These are phyloP conservation scores for Phyllosticta capitalensis DNA, from an alignment of 2,329 filamentous ascomycete species.

Conservation along the genomic window DNA sequence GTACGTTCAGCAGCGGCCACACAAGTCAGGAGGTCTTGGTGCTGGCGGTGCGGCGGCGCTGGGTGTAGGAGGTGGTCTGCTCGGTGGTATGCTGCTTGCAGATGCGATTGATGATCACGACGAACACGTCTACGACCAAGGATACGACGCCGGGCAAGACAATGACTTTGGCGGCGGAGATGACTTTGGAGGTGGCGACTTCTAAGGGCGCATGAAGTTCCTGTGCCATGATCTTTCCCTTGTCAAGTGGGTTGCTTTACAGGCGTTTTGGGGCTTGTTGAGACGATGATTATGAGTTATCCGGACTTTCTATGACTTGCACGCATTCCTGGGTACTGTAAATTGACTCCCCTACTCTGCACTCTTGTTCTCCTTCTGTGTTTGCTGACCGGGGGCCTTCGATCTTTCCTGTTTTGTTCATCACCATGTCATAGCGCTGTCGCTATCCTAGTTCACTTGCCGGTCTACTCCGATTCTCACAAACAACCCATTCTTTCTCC, in stretches of 20 bases:
- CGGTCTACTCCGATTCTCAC: too few species aligned
- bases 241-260: not conserved
- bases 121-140: conserved; percentile 7
- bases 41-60: conserved; percentile 63
- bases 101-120: conserved; percentile 51
- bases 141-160: conserved; percentile 19
- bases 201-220: conserved; percentile 8
- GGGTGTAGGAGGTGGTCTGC: conserved; percentile 69
- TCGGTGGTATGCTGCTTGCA: conserved; percentile 66
- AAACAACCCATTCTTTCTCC: too few species aligned
- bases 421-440: too few species aligned
- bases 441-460: too few species aligned
- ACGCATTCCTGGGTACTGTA: not conserved
- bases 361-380: not conserved
- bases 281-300: not conserved
- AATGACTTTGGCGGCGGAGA: conserved; percentile 17
- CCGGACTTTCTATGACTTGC: not conserved
- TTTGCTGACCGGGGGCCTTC: not conserved
- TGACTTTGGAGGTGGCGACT: conserved; percentile 20
- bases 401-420: too few species aligned
- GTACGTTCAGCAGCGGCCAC: conserved; percentile 16
- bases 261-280: not conserved
- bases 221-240: not conserved
- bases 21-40: conserved; percentile 50
- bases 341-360: not conserved